Evolutionary conservation across 352 stramenopile species (phyloP), one percentile per base, ranked within the genome.

Genomic region (Sclerospora graminicola): DNA sequence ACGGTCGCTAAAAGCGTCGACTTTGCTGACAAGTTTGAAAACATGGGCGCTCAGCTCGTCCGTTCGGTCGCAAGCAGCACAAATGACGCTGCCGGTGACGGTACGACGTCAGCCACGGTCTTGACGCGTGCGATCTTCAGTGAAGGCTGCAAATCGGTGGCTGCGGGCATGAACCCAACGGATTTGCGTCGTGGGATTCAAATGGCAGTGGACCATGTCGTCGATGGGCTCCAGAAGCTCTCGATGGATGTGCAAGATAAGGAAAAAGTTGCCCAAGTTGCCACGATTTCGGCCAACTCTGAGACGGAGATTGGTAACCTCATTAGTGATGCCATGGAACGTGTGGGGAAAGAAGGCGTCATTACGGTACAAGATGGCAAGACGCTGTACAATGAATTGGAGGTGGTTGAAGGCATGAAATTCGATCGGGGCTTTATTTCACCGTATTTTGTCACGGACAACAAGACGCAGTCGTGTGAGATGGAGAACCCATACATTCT

Each of bases 391-490:
- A 98, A 99, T 79, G 96, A 99, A 74, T 78, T 99, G 19, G 96
- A 99, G 65, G 95, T 99, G 36, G 96, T 99, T 6, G 97, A 99
- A 60, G 97, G 97, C 51, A 99, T 99, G 96, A 98, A 98, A 66
- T 99, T 99, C 60, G 97, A 99, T 70, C 89, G 97, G 35, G 97
- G 97, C 35, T 99, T 93, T 79, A 99, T 99, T 69, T 99, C 93
- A 66, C 97, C 97, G 6, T 99, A 99, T 74, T 99, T 99, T 51
- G 96, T 99, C 54, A 99, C 95, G 50, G 95, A 99, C 83, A 94
- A 95, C 55, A 99, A 99, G 89, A 99, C 91, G 10, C 95, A 99
- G 76, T 82, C 90, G 36, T 97, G 81, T 64, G 96, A 99, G 66
- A 89, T 99, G 61, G 96, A 99, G 61, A 98, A 99, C 77, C 95